A percentile compares a stretch with the other conserved stretches of the same genome.
These are phyloP conservation scores for Rhodotorula toruloides DNA, from an alignment of 768 basidiomycete species.

Conservation along the genomic window DNA sequence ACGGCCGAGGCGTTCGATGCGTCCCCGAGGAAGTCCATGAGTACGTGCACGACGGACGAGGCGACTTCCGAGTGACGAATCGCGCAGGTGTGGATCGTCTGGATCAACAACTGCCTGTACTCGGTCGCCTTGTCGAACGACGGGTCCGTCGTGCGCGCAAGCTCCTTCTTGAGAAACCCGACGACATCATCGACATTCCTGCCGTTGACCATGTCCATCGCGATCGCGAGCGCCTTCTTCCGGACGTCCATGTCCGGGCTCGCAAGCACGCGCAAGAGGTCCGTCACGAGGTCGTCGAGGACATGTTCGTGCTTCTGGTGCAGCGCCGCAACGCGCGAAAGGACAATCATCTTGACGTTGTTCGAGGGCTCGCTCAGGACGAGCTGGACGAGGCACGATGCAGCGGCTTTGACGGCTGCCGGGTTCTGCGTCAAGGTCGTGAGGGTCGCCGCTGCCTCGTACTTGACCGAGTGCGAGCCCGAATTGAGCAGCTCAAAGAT, in stretches of 20 bases:
- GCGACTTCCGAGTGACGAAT: conserved; percentile 96
- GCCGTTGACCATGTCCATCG: conserved; percentile 85
- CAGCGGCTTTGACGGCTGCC: conserved; percentile 94
- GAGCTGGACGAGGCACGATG: conserved; percentile 77
- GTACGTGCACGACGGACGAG: conserved; percentile 77
- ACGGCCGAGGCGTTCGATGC: conserved; percentile 95
- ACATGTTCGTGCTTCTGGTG: conserved; percentile 76
- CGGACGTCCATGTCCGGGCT: conserved; percentile 93
- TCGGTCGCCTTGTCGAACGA: conserved; percentile 89
- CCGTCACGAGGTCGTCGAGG: conserved; percentile 87
- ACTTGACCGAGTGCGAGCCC: conserved; percentile 87
- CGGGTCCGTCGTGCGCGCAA: conserved; percentile 79
- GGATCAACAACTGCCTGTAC: conserved; percentile 91
- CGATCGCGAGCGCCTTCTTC: conserved; percentile 80
- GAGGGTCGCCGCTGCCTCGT: conserved; percentile 91
- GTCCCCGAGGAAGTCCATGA: conserved; percentile 80
- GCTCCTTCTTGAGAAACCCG: conserved; percentile 91
- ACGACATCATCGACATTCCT: conserved; percentile 96
- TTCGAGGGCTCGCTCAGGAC: conserved; percentile 95
- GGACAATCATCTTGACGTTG: conserved; percentile 95
- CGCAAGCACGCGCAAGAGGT: conserved; percentile 75
- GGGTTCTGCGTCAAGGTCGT: conserved; percentile 92
- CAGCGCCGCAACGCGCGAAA: conserved; percentile 79
- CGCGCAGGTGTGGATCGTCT: conserved; percentile 92
- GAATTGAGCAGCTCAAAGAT: conserved; percentile 89